A percentile compares a stretch with the other conserved stretches of the same genome.
Conservation (phyloP, 148 eudicot species). For the Nepenthes mirabilis region DNA sequence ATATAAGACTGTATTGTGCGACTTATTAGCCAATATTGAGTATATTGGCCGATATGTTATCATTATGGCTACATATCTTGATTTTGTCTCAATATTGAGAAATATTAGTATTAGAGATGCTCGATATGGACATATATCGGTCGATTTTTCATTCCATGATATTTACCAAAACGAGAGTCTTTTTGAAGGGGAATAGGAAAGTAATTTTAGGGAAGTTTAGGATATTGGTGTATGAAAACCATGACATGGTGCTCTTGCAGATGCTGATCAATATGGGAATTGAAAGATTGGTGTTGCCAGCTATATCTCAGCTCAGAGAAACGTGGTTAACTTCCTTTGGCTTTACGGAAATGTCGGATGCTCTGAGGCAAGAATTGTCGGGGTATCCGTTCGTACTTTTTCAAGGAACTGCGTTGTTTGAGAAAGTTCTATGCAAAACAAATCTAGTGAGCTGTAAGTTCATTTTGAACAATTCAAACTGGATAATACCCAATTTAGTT, state of each 20-base stretch:
- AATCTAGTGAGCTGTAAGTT: constrained; percentile 11
- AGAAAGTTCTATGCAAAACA: constrained; percentile 22
- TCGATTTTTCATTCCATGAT: neutral
- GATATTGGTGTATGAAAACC: neutral
- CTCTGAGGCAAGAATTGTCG: constrained; percentile 20
- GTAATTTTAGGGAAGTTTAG: neutral
- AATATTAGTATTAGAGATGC: too few species aligned
- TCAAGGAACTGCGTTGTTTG: constrained; percentile 36
- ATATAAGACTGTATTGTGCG: too few species aligned
- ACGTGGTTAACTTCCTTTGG: constrained; percentile 45
- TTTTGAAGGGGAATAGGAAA: too few species aligned
- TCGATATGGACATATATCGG: too few species aligned
- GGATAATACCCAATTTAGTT: neutral
- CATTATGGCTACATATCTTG: too few species aligned
- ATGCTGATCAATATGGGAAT: constrained; percentile 40
- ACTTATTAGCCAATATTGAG: too few species aligned
- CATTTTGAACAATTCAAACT: neutral
- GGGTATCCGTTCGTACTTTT: constrained; percentile 38
- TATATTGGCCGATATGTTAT: too few species aligned
- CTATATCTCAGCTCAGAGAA: constrained; percentile 27
- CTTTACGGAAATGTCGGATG: constrained; percentile 25
- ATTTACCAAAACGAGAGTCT: neutral
- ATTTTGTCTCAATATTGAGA: too few species aligned
- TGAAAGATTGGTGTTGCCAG: constrained; percentile 43
- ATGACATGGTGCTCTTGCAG: constrained; percentile 15